phyloP scores from a whole-genome alignment of 139 green algal genomes.

The Diplosphaera chodatii region DNA sequence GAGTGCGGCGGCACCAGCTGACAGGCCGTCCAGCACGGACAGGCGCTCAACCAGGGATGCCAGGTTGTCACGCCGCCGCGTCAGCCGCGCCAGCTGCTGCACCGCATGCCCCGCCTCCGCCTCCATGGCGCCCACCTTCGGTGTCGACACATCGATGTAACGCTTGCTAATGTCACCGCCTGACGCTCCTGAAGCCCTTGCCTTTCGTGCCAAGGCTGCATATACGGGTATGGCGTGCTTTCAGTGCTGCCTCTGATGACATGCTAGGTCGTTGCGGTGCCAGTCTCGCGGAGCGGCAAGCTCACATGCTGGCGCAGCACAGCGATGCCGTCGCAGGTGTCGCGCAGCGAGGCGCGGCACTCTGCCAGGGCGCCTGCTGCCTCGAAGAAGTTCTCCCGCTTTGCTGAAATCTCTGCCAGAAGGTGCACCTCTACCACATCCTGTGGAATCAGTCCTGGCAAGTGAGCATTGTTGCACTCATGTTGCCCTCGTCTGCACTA shows the following conservation, averaged over 20 bases:
- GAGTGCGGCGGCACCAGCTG: background rate
- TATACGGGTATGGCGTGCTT: too few relatives aligned
- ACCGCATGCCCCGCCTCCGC: constrained; percentile 49
- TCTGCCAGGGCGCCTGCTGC: constrained; percentile 66
- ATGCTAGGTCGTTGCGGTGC: too few relatives aligned
- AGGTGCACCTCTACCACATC: constrained; percentile 71
- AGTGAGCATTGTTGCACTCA: too few relatives aligned
- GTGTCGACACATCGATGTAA: constrained; percentile 1
- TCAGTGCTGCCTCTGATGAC: too few relatives aligned
- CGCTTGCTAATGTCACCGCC: too few relatives aligned
- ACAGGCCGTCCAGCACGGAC: background rate
- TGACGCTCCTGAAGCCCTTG: too few relatives aligned
- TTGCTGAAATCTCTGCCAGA: constrained; percentile 62
- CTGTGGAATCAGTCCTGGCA: too few relatives aligned
- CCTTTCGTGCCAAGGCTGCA: too few relatives aligned
- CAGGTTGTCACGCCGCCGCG: constrained; percentile 56
- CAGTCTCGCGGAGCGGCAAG: background rate
- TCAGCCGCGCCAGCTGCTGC: constrained; percentile 40
- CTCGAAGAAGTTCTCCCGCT: constrained; percentile 60
- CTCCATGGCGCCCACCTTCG: constrained; percentile 50
- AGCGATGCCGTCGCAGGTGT: constrained; percentile 43
- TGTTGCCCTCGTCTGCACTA: too few relatives aligned
- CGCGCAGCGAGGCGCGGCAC: constrained; percentile 41
- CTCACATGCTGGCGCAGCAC: constrained; percentile 25
- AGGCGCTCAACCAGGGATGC: constrained; percentile 11